Conservation (phyloP, 805 yeast species). For the Monosporozyma unispora region DNA sequence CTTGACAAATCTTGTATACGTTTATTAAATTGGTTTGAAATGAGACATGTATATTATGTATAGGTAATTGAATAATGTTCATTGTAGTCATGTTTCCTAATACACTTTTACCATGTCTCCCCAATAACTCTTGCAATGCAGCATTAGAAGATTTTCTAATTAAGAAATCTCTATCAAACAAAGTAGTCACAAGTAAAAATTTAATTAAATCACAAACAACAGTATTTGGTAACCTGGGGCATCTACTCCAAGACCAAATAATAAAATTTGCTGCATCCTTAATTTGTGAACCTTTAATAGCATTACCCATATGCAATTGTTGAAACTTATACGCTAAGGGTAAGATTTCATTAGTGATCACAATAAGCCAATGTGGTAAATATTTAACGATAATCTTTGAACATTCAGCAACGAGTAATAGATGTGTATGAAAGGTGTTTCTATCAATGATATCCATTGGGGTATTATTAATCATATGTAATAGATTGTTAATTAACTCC, state of each 20-base stretch:
- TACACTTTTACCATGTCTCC: slow-evolving; percentile 41
- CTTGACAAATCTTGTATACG: slow-evolving; percentile 17
- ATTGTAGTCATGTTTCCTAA: slow-evolving; percentile 32
- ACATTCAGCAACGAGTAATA: slow-evolving; percentile 32
- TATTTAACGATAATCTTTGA: slow-evolving; percentile 14
- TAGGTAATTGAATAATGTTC: slow-evolving; percentile 49
- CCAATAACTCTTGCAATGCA: slow-evolving; percentile 76
- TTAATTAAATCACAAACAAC: slow-evolving; percentile 25
- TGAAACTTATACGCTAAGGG: slow-evolving; percentile 46
- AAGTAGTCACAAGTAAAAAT: slow-evolving; percentile 39
- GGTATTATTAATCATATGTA: slow-evolving; percentile 5
- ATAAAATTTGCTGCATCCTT: slow-evolving; percentile 82
- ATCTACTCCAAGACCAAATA: slow-evolving; percentile 65
- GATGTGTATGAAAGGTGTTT: slow-evolving; percentile 27
- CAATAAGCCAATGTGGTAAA: slow-evolving; percentile 5
- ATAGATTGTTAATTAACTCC: slow-evolving; percentile 24
- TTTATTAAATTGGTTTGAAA: slow-evolving; percentile 32
- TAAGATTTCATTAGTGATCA: slow-evolving; percentile 26
- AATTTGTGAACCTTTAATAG: slow-evolving; percentile 53
- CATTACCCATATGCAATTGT: slow-evolving; percentile 41
- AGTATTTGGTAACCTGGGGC: neutral
- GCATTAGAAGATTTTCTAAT: slow-evolving; percentile 80
- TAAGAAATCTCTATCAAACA: slow-evolving; percentile 66
- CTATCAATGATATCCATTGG: slow-evolving; percentile 20
- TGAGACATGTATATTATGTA: slow-evolving; percentile 38